phyloP scores from a whole-genome alignment of 129 eudicot genomes.

The Heracleum sosnowskyi region DNA sequence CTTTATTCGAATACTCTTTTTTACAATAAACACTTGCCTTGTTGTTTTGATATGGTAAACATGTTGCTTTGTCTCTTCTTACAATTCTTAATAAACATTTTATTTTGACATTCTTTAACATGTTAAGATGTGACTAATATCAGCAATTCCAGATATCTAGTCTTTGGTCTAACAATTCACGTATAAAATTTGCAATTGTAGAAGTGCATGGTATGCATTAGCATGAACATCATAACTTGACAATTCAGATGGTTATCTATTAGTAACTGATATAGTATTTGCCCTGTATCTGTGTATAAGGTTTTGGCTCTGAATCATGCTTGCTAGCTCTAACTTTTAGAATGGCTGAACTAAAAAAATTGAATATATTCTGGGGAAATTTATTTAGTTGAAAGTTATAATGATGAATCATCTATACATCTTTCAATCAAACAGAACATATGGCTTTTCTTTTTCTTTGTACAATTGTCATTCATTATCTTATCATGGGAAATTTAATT shows the following conservation, averaged over 20 bases:
- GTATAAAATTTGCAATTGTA: no score
- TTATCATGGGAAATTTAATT: not conserved
- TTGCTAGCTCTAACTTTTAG: not conserved
- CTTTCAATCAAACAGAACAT: not conserved
- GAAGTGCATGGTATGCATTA: not conserved
- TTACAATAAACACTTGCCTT: not conserved
- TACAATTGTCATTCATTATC: not conserved
- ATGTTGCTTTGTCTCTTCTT: no score
- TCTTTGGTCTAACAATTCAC: not conserved
- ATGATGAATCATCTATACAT: not conserved
- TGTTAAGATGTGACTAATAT: no score
- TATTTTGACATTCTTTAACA: no score
- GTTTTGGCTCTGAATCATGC: not conserved
- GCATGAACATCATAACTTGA: not conserved
- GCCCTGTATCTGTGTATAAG: not conserved
- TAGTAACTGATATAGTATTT: not conserved
- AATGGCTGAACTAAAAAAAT: not conserved
- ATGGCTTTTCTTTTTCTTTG: not conserved
- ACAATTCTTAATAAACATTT: no score
- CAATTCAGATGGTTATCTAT: not conserved
- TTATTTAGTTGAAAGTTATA: not conserved
- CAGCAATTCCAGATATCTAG: not conserved
- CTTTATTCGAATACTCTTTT: not conserved
- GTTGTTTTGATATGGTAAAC: no score
- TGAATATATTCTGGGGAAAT: not conserved